Percentiles rank a stretch among this genome's conserved stretches.
phyloP scores from a whole-genome alignment of 805 yeast species.

The Wickerhamiella sergipiensis region DNA sequence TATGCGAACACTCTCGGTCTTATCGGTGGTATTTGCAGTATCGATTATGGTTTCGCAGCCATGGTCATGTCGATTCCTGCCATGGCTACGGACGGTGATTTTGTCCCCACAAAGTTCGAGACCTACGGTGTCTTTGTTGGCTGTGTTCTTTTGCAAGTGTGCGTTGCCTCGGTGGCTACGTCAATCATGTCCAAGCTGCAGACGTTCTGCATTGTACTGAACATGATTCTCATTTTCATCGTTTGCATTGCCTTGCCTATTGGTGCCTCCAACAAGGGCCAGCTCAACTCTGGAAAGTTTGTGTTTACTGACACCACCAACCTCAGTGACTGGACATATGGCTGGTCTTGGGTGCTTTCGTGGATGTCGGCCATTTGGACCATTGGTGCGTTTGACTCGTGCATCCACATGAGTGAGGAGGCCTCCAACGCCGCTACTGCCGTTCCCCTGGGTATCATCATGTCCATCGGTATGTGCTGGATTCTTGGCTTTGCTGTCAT shows the following conservation, averaged over 20 bases:
- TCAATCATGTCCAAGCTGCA: conserved; percentile 43
- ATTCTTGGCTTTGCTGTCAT: conserved; percentile 17
- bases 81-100: conserved; percentile 36
- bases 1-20: conserved; percentile 51
- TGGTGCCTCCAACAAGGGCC: conserved; percentile 24
- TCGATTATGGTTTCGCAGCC: conserved; percentile 54
- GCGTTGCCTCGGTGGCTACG: conserved; percentile 42
- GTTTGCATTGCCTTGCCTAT: conserved; percentile 50
- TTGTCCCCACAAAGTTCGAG: conserved; percentile 33
- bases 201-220: conserved; percentile 39
- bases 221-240: conserved; percentile 36
- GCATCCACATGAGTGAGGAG: conserved; percentile 52
- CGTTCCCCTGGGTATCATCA: conserved; percentile 53
- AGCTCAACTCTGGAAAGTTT: conserved; percentile 35
- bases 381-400: conserved; percentile 37
- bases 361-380: conserved; percentile 50
- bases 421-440: conserved; percentile 49
- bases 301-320: conserved; percentile 41
- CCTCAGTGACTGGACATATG: conserved; percentile 51
- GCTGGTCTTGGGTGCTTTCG: conserved; percentile 42
- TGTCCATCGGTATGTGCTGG: conserved; percentile 34
- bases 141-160: conserved; percentile 37
- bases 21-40: conserved; percentile 51
- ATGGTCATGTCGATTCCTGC: conserved; percentile 28
- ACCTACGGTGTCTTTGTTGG: conserved; percentile 54